phyloP scores from a whole-genome alignment of 2,329 filamentous ascomycete species.

The Xylariales sp. region DNA sequence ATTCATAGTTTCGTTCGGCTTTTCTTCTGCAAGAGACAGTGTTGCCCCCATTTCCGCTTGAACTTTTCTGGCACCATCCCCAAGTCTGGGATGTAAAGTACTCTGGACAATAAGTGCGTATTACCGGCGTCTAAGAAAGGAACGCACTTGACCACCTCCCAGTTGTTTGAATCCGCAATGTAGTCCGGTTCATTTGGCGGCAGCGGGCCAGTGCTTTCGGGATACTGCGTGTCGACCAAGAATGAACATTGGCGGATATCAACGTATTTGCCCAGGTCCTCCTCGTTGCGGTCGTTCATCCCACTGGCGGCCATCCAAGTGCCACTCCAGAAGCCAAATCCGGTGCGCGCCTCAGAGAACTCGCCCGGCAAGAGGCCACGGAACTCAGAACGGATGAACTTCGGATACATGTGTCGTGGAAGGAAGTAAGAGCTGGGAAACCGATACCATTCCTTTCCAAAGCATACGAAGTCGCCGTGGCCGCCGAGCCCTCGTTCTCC shows the following conservation, averaged over 20 bases:
- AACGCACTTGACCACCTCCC: constrained; percentile 72
- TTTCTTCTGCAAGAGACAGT: constrained; percentile 72
- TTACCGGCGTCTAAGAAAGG: constrained; percentile 74
- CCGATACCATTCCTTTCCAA: constrained; percentile 97
- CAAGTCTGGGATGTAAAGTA: constrained; percentile 76
- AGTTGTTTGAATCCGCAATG: constrained; percentile 64
- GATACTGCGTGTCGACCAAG: constrained; percentile 82
- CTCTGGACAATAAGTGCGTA: constrained; percentile 69
- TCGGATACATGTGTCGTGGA: constrained; percentile 75
- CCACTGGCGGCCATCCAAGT: constrained; percentile 77
- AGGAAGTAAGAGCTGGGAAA: constrained; percentile 93
- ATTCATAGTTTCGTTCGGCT: too few species aligned
- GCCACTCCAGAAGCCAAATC: constrained; percentile 73
- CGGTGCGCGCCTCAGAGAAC: constrained; percentile 69
- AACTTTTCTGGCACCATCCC: constrained; percentile 64
- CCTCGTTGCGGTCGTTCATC: constrained; percentile 88
- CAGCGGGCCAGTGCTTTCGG: constrained; percentile 41
- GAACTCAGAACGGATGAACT: constrained; percentile 90
- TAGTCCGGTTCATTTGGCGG: constrained; percentile 78
- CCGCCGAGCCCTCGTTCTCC: constrained; percentile 46
- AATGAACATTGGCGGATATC: constrained; percentile 74
- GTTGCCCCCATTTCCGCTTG: constrained; percentile 76
- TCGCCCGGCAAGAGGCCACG: constrained; percentile 83
- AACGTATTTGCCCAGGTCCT: constrained; percentile 83
- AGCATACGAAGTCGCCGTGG: constrained; percentile 69